phyloP scores from a whole-genome alignment of 257 asterid species.

The Lycium ferocissimum region DNA sequence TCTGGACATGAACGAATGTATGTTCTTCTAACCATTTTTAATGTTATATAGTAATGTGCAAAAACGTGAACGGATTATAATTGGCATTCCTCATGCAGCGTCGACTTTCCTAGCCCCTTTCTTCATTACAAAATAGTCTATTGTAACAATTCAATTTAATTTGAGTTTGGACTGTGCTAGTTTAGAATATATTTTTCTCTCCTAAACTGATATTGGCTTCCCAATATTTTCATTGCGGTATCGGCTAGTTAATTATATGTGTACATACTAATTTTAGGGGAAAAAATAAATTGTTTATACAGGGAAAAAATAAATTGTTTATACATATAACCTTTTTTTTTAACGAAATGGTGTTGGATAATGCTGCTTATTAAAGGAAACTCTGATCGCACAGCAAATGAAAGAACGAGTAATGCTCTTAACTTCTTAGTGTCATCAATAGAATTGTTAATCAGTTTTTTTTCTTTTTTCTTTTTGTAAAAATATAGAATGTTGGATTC shows the following conservation, averaged over 20 bases:
- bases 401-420: background rate
- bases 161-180: background rate
- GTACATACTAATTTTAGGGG: background rate
- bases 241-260: too few relatives aligned
- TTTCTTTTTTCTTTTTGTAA: background rate
- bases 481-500: background rate
- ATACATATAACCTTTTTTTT: background rate
- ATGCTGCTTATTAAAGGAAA: background rate
- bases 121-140: background rate
- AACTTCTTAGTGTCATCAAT: background rate
- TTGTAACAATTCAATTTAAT: background rate
- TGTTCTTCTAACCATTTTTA: constrained; percentile 15
- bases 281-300: background rate
- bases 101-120: background rate
- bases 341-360: background rate
- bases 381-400: background rate
- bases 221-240: too few relatives aligned
- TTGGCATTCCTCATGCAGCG: background rate
- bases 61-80: background rate
- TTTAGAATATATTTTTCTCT: too few relatives aligned
- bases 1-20: background rate
- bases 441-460: background rate
- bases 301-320: background rate
- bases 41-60: background rate
- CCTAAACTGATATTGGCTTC: too few relatives aligned